Evolutionary conservation across 495 filamentous ascomycete genomes (phyloP).

Genomic region (Tuber brumale): DNA sequence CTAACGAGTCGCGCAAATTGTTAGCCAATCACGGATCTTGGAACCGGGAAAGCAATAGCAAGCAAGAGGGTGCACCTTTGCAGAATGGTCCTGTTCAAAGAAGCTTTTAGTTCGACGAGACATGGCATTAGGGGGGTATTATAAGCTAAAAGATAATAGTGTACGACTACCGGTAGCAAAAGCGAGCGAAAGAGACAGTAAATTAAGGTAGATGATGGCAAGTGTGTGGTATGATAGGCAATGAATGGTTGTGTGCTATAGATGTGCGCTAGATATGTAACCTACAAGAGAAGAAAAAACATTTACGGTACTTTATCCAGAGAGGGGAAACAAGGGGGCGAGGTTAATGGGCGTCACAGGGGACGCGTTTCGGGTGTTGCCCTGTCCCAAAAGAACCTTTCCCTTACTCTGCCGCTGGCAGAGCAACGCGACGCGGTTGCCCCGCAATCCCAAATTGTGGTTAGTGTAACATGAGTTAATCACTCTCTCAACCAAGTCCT

Average conservation of each 20-base stretch:
- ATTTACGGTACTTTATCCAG: not conserved
- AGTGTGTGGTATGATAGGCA: not conserved
- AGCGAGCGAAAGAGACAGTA: slow-evolving; percentile 9
- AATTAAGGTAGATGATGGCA: slow-evolving; percentile 10
- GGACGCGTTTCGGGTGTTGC: not conserved
- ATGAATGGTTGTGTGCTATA: not conserved
- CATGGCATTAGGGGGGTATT: slow-evolving; percentile 26
- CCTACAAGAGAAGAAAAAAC: not conserved
- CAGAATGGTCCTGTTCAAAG: slow-evolving; percentile 40
- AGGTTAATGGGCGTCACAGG: not conserved
- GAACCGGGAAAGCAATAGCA: slow-evolving; percentile 9
- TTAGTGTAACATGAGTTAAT: not conserved
- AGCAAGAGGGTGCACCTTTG: slow-evolving; percentile 23
- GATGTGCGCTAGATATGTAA: not conserved
- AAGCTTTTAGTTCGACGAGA: slow-evolving; percentile 39
- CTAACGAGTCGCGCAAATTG: not conserved
- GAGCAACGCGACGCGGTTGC: not conserved
- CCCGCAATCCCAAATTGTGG: not conserved
- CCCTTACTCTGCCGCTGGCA: not conserved
- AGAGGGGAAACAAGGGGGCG: not conserved
- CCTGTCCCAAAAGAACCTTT: not conserved
- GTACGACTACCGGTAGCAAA: slow-evolving; percentile 7
- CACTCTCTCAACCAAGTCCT: not conserved
- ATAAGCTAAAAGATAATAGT: slow-evolving; percentile 23
- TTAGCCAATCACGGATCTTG: not conserved